Evolutionary conservation across 257 asterid species (phyloP).

Genomic region (Ilex aquifolium): DNA sequence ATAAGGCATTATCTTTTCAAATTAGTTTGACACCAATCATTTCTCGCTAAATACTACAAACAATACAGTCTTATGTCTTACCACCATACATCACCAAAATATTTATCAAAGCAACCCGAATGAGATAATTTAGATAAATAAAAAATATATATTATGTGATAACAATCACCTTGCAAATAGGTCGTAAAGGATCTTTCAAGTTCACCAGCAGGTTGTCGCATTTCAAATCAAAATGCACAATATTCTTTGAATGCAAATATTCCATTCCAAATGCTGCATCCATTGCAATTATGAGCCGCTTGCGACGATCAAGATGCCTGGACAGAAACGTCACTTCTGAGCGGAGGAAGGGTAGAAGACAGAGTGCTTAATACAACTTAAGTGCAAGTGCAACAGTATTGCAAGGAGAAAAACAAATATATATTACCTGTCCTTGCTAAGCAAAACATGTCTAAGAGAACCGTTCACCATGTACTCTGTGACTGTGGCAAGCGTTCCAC

Average conservation of each 20-base stretch:
- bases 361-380: background rate
- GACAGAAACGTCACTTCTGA: constrained; percentile 5
- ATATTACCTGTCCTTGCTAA: constrained; percentile 73
- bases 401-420: background rate
- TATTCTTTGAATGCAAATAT: constrained; percentile 86
- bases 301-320: constrained; percentile 95
- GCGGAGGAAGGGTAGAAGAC: constrained; percentile 6
- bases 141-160: background rate
- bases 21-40: constrained; percentile 9
- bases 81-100: background rate
- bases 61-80: no score
- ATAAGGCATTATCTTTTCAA: background rate
- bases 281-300: constrained; percentile 84
- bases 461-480: constrained; percentile 94
- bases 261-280: constrained; percentile 99
- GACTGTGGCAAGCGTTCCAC: constrained; percentile 92
- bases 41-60: no score
- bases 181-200: constrained; percentile 88
- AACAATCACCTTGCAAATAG: constrained; percentile 79
- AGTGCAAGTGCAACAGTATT: background rate
- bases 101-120: background rate
- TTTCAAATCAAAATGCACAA: constrained; percentile 90
- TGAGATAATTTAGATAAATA: background rate
- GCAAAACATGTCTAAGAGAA: constrained; percentile 75
- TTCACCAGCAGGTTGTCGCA: constrained; percentile 95